Percentiles rank a stretch among this genome's conserved stretches.
These are phyloP conservation scores for Mrakia gelida DNA, from an alignment of 768 basidiomycete genomes.

Conservation along the genomic window DNA sequence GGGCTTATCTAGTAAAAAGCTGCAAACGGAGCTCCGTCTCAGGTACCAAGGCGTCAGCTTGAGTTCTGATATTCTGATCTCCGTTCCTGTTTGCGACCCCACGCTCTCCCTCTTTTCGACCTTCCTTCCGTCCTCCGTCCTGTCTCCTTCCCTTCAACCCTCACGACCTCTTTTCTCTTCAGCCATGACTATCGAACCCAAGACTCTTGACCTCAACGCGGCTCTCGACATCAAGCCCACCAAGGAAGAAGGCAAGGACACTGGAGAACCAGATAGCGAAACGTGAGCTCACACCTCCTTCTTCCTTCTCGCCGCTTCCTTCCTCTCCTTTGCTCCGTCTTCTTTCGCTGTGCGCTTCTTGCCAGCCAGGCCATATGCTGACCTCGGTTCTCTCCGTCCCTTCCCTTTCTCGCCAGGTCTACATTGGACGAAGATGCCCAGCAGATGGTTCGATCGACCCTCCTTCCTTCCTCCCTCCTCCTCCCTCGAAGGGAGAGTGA, in stretches of 20 bases:
- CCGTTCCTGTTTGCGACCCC: background rate
- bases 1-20: too few relatives aligned
- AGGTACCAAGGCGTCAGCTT: too few relatives aligned
- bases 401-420: background rate
- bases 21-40: too few relatives aligned
- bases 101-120: background rate
- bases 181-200: background rate
- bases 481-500: background rate
- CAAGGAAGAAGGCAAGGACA: background rate
- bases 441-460: conserved; percentile 15
- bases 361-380: too few relatives aligned
- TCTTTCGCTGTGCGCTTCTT: too few relatives aligned
- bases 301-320: too few relatives aligned
- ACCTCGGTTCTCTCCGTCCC: too few relatives aligned
- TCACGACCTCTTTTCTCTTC: background rate
- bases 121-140: background rate
- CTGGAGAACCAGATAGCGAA: background rate
- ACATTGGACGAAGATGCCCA: conserved; percentile 16
- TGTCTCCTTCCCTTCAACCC: background rate
- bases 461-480: background rate
- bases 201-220: background rate
- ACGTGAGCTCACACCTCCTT: background rate
- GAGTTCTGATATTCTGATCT: too few relatives aligned
- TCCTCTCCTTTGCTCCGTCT: too few relatives aligned
- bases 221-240: background rate